Evolutionary conservation across 2,329 filamentous ascomycete genomes (phyloP), one percentile per base, ranked within the genome.

Genomic region (Penicillium sp.): DNA sequence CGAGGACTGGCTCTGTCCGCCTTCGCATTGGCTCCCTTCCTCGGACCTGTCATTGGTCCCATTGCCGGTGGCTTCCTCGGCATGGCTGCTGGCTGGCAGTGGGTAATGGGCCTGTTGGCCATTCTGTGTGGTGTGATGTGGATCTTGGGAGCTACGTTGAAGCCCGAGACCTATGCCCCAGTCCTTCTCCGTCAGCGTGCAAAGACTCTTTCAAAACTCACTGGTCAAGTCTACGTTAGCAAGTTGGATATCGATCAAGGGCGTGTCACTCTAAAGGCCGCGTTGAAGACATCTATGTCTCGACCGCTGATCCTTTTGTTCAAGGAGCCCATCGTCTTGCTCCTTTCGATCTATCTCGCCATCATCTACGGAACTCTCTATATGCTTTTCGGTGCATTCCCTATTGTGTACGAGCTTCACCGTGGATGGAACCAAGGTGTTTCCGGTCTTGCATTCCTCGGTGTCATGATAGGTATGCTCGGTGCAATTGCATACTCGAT

Each of bases 41-140:
- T 89, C 52, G 87, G 87, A 1, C 85, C 87, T 0, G 81, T 73
- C 50, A 83, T 75, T 66, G 85, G 87, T 0, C 88, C 88, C 1
- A 84, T 89, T 43, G 81, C 82, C 6, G 85, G 85, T 57, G 86
- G 86, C 2, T 90, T 89, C 68, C 73, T 89, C 1, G 83, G 84
- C 9, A 79, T 85, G 67, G 77, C 79, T 2, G 80, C 79, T 13
- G 86, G 86, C 14, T 89, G 88, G 88, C 77, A 85, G 63, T 89
- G 87, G 88, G 82, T 89, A 21, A 78, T 83, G 68, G 85, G 84
- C 1, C 71, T 88, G 45, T 79, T 85, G 65, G 79, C 82, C 47
- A 83, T 85, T 55, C 86, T 89, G 67, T 85, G 83, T 2, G 84
- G 83, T 9, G 71, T 79, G 10, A 77, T 88, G 46, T 87, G 83